Base-by-base conservation (phyloP, 768 basidiomycete species). In the Lepiota brunneoincarnata region DNA sequence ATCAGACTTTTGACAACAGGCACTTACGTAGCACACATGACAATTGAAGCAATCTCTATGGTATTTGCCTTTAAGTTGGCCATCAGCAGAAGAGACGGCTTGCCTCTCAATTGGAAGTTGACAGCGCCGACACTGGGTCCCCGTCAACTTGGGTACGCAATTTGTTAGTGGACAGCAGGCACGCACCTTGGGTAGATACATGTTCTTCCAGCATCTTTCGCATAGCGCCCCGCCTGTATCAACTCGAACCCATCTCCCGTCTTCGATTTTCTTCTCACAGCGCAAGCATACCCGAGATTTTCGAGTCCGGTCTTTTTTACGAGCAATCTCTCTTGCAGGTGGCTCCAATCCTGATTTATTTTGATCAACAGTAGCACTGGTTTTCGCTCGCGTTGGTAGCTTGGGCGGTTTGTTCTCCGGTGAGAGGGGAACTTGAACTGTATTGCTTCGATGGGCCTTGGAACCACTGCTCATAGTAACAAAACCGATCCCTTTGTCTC, bases 31-130 rank as follows among this genome's bases (percentile, higher is more conserved):
- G 70, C 94, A 97, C 2, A 74, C 81, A 56, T 83, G 76, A 70
- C 94, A 98, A 61, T 86, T 91, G 67, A 98, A 98, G 71, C 94
- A 98, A 36, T 86, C 84, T 55, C 83, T 82, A 64, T 96, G 94
- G 69, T 95, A 96, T 68, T 98, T 98, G 56, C 94, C 94, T 69
- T 95, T 95, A 43, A 98, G 77, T 69, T 96, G 94, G 2, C 94
- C 94, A 64, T 98, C 94, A 11, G 88, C 83, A 4, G 89, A 91
- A 18, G 90, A 93, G 18, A 98, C 90, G 18, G 93, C 94, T 60
- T 88, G 87, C 56, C 84, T 92, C 73, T 97, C 94, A 41, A 98
- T 97, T 0, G 91, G 86, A 18, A 86, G 64, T 63, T 82, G 83
- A 67, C 94, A 98, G 41, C 93, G 80, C 31, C 93, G 90, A 65